These are phyloP conservation scores for Coniferiporia weirii DNA, from an alignment of 1,284 basidiomycete genomes.

Conservation along the genomic window DNA sequence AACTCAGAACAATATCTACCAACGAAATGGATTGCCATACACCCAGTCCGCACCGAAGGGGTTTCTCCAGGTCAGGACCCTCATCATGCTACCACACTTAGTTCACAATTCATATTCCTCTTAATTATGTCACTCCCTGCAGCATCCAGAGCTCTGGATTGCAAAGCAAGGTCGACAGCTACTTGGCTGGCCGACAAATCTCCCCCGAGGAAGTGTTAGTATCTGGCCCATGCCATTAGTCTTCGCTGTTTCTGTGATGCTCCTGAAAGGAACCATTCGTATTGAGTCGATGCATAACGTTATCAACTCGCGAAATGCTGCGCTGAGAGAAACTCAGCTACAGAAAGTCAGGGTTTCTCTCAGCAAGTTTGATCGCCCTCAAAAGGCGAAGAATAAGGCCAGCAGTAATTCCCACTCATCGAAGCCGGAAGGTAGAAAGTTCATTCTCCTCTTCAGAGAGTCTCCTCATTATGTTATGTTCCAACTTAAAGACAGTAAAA, in stretches of 20 bases:
- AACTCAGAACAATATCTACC: neutral
- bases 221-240: neutral
- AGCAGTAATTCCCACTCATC: neutral
- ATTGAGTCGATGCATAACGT: neutral
- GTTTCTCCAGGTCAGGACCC: neutral
- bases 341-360: neutral
- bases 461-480: neutral
- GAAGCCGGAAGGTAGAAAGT: neutral
- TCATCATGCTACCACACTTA: neutral
- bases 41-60: neutral
- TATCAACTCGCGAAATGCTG: neutral
- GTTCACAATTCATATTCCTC: neutral
- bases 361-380: neutral
- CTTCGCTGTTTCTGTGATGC: neutral
- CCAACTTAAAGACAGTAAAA: too few relatives aligned
- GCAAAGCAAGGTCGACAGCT: neutral
- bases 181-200: neutral
- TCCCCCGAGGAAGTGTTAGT: neutral
- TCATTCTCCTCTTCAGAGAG: neutral
- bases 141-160: neutral
- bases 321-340: neutral
- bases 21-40: neutral
- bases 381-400: neutral
- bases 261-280: constrained; percentile 4
- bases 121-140: neutral